Percentiles rank a stretch among this genome's conserved stretches.
Evolutionary conservation across 345 rosid species (phyloP).

Genomic region (Angophora floribunda): DNA sequence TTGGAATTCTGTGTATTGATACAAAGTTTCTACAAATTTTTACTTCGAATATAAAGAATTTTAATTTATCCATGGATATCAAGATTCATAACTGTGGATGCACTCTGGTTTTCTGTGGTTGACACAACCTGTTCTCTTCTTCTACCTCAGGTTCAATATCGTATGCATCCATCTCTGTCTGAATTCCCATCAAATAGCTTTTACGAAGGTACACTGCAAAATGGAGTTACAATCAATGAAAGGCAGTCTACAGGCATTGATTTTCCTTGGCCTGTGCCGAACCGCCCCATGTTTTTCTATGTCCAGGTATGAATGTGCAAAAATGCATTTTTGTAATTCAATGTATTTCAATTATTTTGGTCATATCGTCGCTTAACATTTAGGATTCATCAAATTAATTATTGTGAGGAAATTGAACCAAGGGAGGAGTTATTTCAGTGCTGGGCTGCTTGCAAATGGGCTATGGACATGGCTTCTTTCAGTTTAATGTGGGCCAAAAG

Average conservation of each 20-base stretch:
- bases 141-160: conserved; percentile 77
- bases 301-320: conserved; percentile 57
- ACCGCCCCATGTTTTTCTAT: conserved; percentile 97
- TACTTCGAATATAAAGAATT: not conserved
- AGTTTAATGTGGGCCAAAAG: not conserved
- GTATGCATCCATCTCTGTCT: conserved; percentile 97
- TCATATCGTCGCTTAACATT: not conserved
- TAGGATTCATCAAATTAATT: not conserved
- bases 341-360: not conserved
- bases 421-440: not conserved
- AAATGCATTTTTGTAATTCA: not conserved
- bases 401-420: not conserved
- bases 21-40: not conserved
- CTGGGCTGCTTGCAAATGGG: not conserved
- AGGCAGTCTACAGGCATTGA: conserved; percentile 96
- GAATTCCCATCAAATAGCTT: conserved; percentile 98
- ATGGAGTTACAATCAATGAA: conserved; percentile 96
- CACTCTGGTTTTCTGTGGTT: not conserved
- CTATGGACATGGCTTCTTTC: not conserved
- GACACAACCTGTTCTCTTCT: not conserved
- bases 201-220: conserved; percentile 98
- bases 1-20: not conserved
- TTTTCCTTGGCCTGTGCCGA: conserved; percentile 99
- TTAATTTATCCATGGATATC: not conserved
- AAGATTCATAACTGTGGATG: not conserved